Evolutionary conservation across 2,329 filamentous ascomycete species (phyloP).

Genomic region (Penicillium sp.): DNA sequence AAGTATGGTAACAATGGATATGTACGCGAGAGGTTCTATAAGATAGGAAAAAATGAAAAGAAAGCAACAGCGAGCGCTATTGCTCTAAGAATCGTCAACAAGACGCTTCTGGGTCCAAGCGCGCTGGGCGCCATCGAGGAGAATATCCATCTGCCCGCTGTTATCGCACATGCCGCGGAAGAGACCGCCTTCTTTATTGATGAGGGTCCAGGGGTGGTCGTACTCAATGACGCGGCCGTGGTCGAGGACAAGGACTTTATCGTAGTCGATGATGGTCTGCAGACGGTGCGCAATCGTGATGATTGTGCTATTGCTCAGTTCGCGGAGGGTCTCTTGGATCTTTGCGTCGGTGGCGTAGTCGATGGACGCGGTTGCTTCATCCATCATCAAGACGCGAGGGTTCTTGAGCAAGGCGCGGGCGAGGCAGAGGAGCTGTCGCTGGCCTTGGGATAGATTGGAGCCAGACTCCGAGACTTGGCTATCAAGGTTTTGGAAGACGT

Average conservation of each 20-base stretch:
- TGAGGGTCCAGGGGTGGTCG: constrained; percentile 81
- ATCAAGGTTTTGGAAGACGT: constrained; percentile 83
- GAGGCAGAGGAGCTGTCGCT: constrained; percentile 89
- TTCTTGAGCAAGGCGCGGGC: constrained; percentile 88
- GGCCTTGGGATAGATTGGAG: constrained; percentile 90
- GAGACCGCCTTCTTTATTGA: constrained; percentile 66
- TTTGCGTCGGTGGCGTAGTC: constrained; percentile 94
- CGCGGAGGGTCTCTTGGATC: constrained; percentile 95
- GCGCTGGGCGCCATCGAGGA: constrained; percentile 55
- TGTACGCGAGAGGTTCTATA: constrained; percentile 10
- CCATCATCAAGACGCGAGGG: constrained; percentile 95
- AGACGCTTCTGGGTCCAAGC: constrained; percentile 49
- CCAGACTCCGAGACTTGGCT: constrained; percentile 86
- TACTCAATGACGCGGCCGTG: constrained; percentile 85
- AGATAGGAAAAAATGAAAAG: background rate
- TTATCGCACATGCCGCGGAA: constrained; percentile 69
- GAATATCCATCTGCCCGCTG: constrained; percentile 60
- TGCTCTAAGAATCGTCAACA: constrained; percentile 41
- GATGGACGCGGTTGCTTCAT: constrained; percentile 95
- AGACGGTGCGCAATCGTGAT: constrained; percentile 95
- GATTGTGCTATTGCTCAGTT: constrained; percentile 81
- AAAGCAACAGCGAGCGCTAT: background rate
- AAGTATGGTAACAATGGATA: constrained; percentile 3
- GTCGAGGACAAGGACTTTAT: constrained; percentile 93
- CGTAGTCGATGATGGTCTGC: constrained; percentile 96